Evolutionary conservation across 495 filamentous ascomycete species (phyloP).

Genomic region (Hypoxylon rickii): DNA sequence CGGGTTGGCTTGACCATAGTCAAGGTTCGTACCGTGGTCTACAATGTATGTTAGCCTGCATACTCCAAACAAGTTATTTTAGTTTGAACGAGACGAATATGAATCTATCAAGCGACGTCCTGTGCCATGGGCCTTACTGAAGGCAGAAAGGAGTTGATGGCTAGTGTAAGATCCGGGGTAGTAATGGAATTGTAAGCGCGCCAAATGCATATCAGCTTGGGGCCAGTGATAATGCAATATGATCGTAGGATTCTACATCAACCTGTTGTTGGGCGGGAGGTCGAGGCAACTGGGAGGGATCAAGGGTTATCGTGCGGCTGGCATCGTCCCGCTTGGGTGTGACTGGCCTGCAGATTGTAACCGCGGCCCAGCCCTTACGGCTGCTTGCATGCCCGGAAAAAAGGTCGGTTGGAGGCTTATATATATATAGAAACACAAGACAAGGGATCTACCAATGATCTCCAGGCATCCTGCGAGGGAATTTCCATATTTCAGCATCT

Average conservation of each 20-base stretch:
- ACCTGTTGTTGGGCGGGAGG: background rate
- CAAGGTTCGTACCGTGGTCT: slow-evolving; percentile 70
- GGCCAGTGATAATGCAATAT: slow-evolving; percentile 12
- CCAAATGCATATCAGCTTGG: slow-evolving; percentile 6
- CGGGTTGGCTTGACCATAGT: slow-evolving; percentile 79
- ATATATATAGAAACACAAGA: slow-evolving; percentile 29
- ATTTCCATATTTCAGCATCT: too few relatives aligned
- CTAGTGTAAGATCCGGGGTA: slow-evolving; percentile 22
- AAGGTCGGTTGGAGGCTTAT: slow-evolving; percentile 20
- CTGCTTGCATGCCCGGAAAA: background rate
- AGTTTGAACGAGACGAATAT: too few relatives aligned
- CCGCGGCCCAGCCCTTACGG: slow-evolving; percentile 2
- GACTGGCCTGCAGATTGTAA: slow-evolving; percentile 27
- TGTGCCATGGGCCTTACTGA: too few relatives aligned
- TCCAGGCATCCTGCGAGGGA: slow-evolving; percentile 13
- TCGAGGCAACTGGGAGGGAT: background rate
- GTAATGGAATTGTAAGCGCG: slow-evolving; percentile 8
- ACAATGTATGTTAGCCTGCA: slow-evolving; percentile 12
- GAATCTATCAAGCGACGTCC: too few relatives aligned
- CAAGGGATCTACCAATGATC: slow-evolving; percentile 1
- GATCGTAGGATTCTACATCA: slow-evolving; percentile 19
- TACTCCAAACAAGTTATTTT: background rate
- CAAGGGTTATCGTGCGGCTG: slow-evolving; percentile 18
- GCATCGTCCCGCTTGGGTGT: slow-evolving; percentile 21
- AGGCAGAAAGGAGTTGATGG: too few relatives aligned